These are phyloP conservation scores for Suillus decipiens DNA, from an alignment of 768 basidiomycete genomes.

Conservation along the genomic window DNA sequence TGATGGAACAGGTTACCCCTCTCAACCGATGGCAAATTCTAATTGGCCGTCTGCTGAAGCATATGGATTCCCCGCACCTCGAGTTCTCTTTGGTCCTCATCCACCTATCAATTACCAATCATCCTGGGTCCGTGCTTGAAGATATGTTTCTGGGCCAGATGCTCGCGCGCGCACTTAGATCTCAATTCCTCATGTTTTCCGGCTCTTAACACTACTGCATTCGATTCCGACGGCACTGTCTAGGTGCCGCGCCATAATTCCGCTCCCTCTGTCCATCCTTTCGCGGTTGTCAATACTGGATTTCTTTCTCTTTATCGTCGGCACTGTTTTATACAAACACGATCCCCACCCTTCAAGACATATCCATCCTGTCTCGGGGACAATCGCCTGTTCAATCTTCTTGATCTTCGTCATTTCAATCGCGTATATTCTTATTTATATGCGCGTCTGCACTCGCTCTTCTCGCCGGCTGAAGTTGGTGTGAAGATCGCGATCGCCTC, in stretches of 20 bases:
- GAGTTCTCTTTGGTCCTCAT: conserved; percentile 46
- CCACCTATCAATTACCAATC: conserved; percentile 48
- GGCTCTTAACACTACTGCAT: conserved; percentile 32
- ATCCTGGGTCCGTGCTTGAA: conserved; percentile 52
- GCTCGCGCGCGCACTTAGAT: conserved; percentile 25
- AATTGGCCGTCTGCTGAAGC: conserved; percentile 47
- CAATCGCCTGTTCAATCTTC: conserved; percentile 33
- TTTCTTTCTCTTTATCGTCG: conserved; percentile 23
- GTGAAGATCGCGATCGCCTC: conserved; percentile 32
- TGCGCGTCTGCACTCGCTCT: conserved; percentile 25
- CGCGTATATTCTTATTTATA: conserved; percentile 32
- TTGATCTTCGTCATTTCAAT: conserved; percentile 27
- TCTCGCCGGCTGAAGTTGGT: conserved; percentile 6
- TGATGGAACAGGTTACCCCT: conserved; percentile 40
- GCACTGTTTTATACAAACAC: conserved; percentile 24
- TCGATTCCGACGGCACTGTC: conserved; percentile 32
- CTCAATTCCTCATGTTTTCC: conserved; percentile 25
- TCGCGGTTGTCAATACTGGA: conserved; percentile 40
- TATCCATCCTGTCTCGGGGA: conserved; percentile 66
- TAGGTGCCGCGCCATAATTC: conserved; percentile 39
- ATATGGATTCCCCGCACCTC: conserved; percentile 41
- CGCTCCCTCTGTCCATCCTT: conserved; percentile 41
- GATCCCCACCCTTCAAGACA: conserved; percentile 46
- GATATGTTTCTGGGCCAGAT: conserved; percentile 15
- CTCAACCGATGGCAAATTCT: conserved; percentile 42